These are phyloP conservation scores for Fermentozyma sake DNA, from an alignment of 1,139 yeast species.

Conservation along the genomic window DNA sequence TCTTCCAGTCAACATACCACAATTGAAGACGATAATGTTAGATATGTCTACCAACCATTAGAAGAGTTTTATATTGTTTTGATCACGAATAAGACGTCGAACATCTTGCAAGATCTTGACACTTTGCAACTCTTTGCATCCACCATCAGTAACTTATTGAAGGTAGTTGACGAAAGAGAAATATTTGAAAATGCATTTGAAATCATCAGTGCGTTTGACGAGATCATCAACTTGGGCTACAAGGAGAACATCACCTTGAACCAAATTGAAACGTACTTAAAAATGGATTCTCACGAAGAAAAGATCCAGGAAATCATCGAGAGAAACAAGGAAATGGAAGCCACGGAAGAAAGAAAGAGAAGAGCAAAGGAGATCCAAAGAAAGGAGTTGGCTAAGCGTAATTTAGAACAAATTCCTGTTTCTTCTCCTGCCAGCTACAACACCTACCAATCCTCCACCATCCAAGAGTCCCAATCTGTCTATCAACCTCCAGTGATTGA, in stretches of 20 bases:
- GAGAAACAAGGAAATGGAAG: slow-evolving; percentile 94
- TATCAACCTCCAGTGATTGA: slow-evolving; percentile 32
- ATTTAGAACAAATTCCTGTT: slow-evolving; percentile 27
- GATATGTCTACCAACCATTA: slow-evolving; percentile 94
- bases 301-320: slow-evolving; percentile 97
- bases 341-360: slow-evolving; percentile 94
- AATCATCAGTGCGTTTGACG: slow-evolving; percentile 88
- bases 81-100: slow-evolving; percentile 87
- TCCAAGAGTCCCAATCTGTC: slow-evolving; percentile 27
- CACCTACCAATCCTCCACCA: slow-evolving; percentile 19
- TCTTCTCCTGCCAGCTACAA: slow-evolving; percentile 14
- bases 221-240: slow-evolving; percentile 84
- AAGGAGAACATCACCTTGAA: slow-evolving; percentile 78
- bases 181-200: slow-evolving; percentile 84
- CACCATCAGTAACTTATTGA: slow-evolving; percentile 70
- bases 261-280: slow-evolving; percentile 86
- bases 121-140: slow-evolving; percentile 84
- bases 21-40: slow-evolving; percentile 86
- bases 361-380: slow-evolving; percentile 94
- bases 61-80: slow-evolving; percentile 91
- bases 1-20: slow-evolving; percentile 84
- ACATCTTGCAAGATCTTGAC: slow-evolving; percentile 91
- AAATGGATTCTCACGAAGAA: slow-evolving; percentile 98
- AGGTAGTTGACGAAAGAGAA: slow-evolving; percentile 77
- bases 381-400: slow-evolving; percentile 69